A percentile compares a stretch with the other conserved stretches of the same genome.
These are phyloP conservation scores for bread wheat (Triticum aestivum) DNA, from an alignment of 176 grass and related monocot species.

Conservation along the genomic window IWGSC_CS_RefSeq_v2.1 NC_057798.1:375980295-375980794, in stretches of 20 bases:
- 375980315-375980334: slow-evolving; percentile 80
- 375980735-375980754: no score
- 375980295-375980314: slow-evolving; percentile 71
- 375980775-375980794: no score
- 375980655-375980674: not conserved
- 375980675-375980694: no score
- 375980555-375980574: not conserved
- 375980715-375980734: no score
- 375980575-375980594: slow-evolving; percentile 4
- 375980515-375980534: not conserved
- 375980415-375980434: not conserved
- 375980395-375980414: not conserved
- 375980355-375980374: slow-evolving; percentile 13
- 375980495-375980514: not conserved
- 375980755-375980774: no score
- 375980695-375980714: no score
- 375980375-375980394: slow-evolving; percentile 15
- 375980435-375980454: slow-evolving; percentile 2
- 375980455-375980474: slow-evolving; percentile 1
- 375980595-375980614: not conserved
- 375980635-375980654: slow-evolving; percentile 17
- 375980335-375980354: slow-evolving; percentile 44
- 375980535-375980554: not conserved
- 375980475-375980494: slow-evolving; percentile 17
- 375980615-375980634: not conserved